Percentiles rank a stretch among this genome's conserved stretches.
phyloP scores from a whole-genome alignment of 768 basidiomycete species.

The Lentinula sp. region DNA sequence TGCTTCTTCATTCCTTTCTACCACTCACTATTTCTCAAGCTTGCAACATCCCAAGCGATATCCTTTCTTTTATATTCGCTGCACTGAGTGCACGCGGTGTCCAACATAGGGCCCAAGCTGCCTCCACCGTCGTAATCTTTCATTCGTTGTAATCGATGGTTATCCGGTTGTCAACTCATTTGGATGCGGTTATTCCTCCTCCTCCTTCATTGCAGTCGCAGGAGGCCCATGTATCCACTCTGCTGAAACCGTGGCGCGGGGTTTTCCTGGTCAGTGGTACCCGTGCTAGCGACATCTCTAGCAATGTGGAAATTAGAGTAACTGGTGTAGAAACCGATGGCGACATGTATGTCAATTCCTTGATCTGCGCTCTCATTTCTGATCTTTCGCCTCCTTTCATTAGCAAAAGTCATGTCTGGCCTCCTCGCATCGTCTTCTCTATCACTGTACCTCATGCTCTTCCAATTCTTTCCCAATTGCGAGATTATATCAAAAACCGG shows the following conservation, averaged over 20 bases:
- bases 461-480: constrained; percentile 23
- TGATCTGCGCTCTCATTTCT: neutral
- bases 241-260: constrained; percentile 52
- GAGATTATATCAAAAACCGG: neutral
- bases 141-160: constrained; percentile 31
- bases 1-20: neutral
- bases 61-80: neutral
- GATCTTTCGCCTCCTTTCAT: neutral
- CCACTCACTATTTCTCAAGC: neutral
- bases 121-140: no score
- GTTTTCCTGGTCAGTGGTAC: constrained; percentile 44
- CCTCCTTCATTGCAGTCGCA: constrained; percentile 18
- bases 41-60: neutral
- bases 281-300: constrained; percentile 38
- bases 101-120: neutral
- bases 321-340: constrained; percentile 68
- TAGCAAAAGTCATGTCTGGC: constrained; percentile 54
- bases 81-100: neutral
- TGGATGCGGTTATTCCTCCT: constrained; percentile 53
- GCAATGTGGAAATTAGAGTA: constrained; percentile 48
- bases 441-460: constrained; percentile 34
- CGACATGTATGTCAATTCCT: constrained; percentile 43
- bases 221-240: neutral
- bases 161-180: constrained; percentile 57
- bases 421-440: constrained; percentile 34